Evolutionary conservation across 371 early-diverging fungal genomes (phyloP).

Genomic region (Mortierella sp.): DNA sequence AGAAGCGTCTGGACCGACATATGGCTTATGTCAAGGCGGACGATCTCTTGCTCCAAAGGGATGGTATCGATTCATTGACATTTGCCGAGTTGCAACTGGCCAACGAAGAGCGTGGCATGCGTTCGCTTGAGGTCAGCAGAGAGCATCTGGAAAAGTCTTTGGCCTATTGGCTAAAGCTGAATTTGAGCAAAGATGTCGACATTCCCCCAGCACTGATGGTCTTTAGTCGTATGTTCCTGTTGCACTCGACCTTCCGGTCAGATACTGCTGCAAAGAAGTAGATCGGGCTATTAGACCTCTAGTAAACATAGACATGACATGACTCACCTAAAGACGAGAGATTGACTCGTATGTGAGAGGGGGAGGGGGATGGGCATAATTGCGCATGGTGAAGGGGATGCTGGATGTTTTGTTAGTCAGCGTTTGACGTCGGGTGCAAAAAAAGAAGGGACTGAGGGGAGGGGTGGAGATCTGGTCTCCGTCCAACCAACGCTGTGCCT

Average conservation of each 20-base stretch:
- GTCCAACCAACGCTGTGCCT: too few species aligned
- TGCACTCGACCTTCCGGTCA: conserved; percentile 64
- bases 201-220: conserved; percentile 65
- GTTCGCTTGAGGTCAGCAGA: conserved; percentile 57
- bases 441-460: too few species aligned
- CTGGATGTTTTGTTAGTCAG: too few species aligned
- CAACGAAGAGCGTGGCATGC: conserved; percentile 75
- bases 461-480: too few species aligned
- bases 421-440: too few species aligned
- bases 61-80: conserved; percentile 59
- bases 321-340: too few species aligned
- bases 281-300: too few species aligned
- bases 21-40: conserved; percentile 64
- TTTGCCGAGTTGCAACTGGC: conserved; percentile 61
- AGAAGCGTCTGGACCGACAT: conserved; percentile 61
- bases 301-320: too few species aligned
- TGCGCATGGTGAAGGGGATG: too few species aligned
- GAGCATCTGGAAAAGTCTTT: conserved; percentile 63
- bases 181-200: conserved; percentile 46
- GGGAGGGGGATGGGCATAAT: too few species aligned
- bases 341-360: too few species aligned
- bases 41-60: conserved; percentile 64
- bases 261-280: conserved; percentile 24
- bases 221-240: conserved; percentile 69
- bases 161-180: conserved; percentile 66